Conservation (phyloP, 2,329 filamentous ascomycete genomes). For the Akanthomyces lecanii region DNA sequence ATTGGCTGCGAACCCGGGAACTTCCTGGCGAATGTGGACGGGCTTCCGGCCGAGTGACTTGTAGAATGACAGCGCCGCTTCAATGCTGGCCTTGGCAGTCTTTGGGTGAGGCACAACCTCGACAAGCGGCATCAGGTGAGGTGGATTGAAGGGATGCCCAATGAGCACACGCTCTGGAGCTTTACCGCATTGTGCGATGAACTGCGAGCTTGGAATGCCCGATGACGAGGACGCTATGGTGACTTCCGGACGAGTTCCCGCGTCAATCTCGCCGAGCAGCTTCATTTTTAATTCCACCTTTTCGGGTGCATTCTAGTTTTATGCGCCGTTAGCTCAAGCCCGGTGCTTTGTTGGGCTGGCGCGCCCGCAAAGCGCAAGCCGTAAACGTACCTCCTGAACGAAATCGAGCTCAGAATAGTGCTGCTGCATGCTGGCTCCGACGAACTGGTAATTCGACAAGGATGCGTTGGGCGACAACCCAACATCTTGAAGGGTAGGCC, state of each 20-base stretch:
- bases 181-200: conserved; percentile 15
- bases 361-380: not conserved
- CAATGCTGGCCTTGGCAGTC: conserved; percentile 26
- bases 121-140: conserved; percentile 44
- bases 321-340: not conserved
- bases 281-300: conserved; percentile 35
- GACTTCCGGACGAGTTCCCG: conserved; percentile 26
- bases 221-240: conserved; percentile 39
- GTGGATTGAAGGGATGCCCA: conserved; percentile 46
- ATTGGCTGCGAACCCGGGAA: conserved; percentile 41
- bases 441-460: conserved; percentile 1
- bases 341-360: too few species aligned
- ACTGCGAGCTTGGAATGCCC: conserved; percentile 27
- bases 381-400: conserved; percentile 27
- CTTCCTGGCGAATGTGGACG: conserved; percentile 37
- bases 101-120: conserved; percentile 38
- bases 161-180: conserved; percentile 35
- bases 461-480: not conserved
- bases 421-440: conserved; percentile 2
- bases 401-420: conserved; percentile 27
- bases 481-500: not conserved
- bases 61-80: conserved; percentile 36
- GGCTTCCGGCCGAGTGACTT: conserved; percentile 36
- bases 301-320: conserved; percentile 34
- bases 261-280: conserved; percentile 33